Evolutionary conservation across 140 eudicot species (phyloP), one percentile per base, ranked within the genome.

Genomic region (Stevia rebaudiana): DNA sequence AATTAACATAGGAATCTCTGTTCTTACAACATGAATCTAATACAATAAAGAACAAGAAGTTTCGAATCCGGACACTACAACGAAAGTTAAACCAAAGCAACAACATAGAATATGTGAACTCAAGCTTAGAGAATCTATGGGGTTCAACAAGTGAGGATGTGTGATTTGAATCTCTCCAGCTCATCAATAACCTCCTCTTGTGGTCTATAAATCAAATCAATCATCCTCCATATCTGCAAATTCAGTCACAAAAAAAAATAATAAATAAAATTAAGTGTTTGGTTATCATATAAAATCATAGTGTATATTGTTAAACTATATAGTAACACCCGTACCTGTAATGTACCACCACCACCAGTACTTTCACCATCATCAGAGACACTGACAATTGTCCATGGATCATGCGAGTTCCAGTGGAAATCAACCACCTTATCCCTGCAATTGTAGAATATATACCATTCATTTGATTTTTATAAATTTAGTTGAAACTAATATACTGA

Each of bases 311-410:
- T 30, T 3, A 57, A 55, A 21, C 42, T 17, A 17, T 17, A 5
- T 23, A 53, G 43, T 7, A 48, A 58, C 28, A 24, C 46, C 15
- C 51, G 12, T 77, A 91, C 98, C 98, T 91, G 95, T 24, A 91
- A 76, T 2, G 98, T 91, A 22, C 98, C 98, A 69, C 98, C 98
- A 4, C 98, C 98, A 49, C 90, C 86, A 19, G 95, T 71, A 57
- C 89, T 82, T 72, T 85, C 95, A 76, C 90, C 83, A 63, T 91
- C 98, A 43, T 91, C 98, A 4, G 98, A 91, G 8, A 91, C 94
- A 28, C 98, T 91, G 16, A 85, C 96, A 68, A 91, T 79, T 3
- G 98, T 91, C 98, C 98, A 91, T 17, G 96, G 96, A 77, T 87
- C 95, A 35, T 78, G 75, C 28, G 89, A 72, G 74, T 91, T 91